Conservation (phyloP, 2,329 filamentous ascomycete species). For the Penicillium sp. region DNA sequence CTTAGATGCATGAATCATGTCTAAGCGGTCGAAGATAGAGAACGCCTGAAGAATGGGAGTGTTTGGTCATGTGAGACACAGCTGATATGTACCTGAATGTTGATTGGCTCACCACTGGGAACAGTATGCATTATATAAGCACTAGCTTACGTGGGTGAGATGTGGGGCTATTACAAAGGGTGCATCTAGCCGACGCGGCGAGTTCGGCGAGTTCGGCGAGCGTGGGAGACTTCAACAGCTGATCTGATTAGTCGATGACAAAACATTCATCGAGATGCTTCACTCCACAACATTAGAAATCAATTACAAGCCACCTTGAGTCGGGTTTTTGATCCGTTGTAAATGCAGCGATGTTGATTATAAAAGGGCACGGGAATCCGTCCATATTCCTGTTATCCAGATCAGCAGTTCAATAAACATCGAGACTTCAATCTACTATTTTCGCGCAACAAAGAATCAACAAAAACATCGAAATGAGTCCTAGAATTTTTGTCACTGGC, state of each 20-base stretch:
- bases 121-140: no score
- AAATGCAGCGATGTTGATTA: background rate
- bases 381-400: background rate
- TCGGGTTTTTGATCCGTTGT: background rate
- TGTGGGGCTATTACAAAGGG: background rate
- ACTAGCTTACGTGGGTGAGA: no score
- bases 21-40: background rate
- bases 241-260: background rate
- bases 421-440: background rate
- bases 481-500: conserved; percentile 3
- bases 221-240: background rate
- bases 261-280: background rate
- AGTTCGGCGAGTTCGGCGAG: background rate
- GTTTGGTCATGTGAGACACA: no score
- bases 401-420: background rate
- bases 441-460: background rate
- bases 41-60: background rate
- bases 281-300: background rate
- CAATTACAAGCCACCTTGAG: background rate
- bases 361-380: background rate
- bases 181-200: background rate
- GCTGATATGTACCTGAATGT: background rate
- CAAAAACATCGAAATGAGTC: background rate
- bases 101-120: no score
- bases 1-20: background rate